Conservation (phyloP, 495 filamentous ascomycete species). For the Hypomontagnella submonticulosa region DNA sequence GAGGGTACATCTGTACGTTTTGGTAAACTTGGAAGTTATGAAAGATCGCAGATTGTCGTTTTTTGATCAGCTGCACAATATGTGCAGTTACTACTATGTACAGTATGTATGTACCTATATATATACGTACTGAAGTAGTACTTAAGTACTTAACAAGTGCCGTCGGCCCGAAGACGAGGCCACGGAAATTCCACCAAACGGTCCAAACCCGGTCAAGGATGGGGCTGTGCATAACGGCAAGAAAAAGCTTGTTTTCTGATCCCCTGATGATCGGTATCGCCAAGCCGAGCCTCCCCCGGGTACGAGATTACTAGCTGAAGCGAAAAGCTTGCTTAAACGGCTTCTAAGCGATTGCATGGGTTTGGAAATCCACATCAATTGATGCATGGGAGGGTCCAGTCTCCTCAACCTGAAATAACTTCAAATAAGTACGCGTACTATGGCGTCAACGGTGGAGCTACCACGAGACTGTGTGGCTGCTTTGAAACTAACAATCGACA, state of each 20-base stretch:
- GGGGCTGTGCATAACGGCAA: conserved; percentile 17
- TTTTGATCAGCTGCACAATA: too few relatives aligned
- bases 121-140: too few relatives aligned
- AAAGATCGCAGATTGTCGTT: too few relatives aligned
- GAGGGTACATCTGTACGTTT: too few relatives aligned
- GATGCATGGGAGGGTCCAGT: too few relatives aligned
- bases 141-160: not conserved
- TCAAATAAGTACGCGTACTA: conserved; percentile 16
- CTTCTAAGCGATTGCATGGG: not conserved
- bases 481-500: conserved; percentile 10
- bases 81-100: too few relatives aligned
- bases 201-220: conserved; percentile 6
- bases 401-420: not conserved
- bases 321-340: conserved; percentile 38
- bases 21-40: too few relatives aligned
- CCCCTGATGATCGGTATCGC: conserved; percentile 32
- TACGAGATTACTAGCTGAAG: conserved; percentile 2
- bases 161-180: conserved; percentile 17
- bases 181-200: conserved; percentile 26
- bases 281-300: conserved; percentile 21
- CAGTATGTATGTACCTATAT: too few relatives aligned
- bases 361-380: conserved; percentile 1
- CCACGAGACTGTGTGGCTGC: conserved; percentile 5
- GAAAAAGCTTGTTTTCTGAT: conserved; percentile 34
- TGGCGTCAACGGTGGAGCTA: conserved; percentile 36